These are phyloP conservation scores for Aechmea fasciata DNA, from an alignment of 176 grass and related monocot species.

Conservation along the genomic window DNA sequence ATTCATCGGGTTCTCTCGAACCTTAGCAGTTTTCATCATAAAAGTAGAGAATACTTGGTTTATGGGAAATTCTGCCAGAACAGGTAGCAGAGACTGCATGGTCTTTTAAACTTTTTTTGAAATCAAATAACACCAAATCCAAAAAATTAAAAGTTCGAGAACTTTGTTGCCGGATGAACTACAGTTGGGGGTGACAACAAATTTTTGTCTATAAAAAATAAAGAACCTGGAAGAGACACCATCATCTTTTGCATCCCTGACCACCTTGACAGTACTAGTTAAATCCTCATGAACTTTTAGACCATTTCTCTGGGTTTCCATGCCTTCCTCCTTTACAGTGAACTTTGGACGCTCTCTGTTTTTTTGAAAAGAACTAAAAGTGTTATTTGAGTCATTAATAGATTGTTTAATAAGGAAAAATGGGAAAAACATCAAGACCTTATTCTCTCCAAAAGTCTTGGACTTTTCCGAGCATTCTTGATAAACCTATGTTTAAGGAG, in stretches of 20 bases:
- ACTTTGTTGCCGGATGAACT: too few relatives aligned
- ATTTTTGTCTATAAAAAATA: background rate
- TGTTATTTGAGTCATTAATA: background rate
- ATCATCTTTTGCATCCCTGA: slow-evolving; percentile 42
- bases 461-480: slow-evolving; percentile 82
- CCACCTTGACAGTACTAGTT: slow-evolving; percentile 62
- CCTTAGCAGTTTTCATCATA: too few relatives aligned
- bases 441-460: slow-evolving; percentile 97
- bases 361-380: slow-evolving; percentile 1
- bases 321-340: slow-evolving; percentile 35
- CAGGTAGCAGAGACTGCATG: too few relatives aligned
- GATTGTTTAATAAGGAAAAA: slow-evolving; percentile 1
- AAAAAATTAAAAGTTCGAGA: too few relatives aligned
- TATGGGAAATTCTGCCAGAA: too few relatives aligned
- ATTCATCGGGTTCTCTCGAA: too few relatives aligned
- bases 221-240: slow-evolving; percentile 38
- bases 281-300: slow-evolving; percentile 41
- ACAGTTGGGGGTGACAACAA: too few relatives aligned
- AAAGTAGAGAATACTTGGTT: too few relatives aligned
- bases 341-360: slow-evolving; percentile 79
- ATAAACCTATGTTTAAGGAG: slow-evolving; percentile 96
- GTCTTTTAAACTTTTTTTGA: too few relatives aligned
- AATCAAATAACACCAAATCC: too few relatives aligned
- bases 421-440: slow-evolving; percentile 32
- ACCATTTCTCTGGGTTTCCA: slow-evolving; percentile 39